These are phyloP conservation scores for Oryza nivara DNA, from an alignment of 176 grass and related monocot genomes.

Conservation along the genomic window DNA sequence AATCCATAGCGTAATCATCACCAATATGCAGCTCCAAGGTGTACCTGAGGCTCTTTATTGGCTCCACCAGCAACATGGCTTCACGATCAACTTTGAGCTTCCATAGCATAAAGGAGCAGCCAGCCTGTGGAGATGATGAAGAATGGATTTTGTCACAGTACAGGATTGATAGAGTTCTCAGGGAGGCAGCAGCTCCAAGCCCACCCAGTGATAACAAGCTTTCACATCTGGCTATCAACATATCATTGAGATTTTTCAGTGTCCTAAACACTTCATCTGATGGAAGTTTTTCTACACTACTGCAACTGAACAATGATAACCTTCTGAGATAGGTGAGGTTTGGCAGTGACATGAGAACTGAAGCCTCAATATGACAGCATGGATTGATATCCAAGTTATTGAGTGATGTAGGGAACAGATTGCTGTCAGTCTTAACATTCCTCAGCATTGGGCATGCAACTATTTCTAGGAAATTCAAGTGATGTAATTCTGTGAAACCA, in stretches of 20 bases:
- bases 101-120: background rate
- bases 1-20: slow-evolving; percentile 16
- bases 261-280: slow-evolving; percentile 31
- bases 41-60: slow-evolving; percentile 42
- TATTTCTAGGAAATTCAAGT: slow-evolving; percentile 19
- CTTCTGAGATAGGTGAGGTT: slow-evolving; percentile 9
- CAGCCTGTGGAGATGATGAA: background rate
- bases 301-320: slow-evolving; percentile 11
- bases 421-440: background rate
- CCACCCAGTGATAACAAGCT: slow-evolving; percentile 36
- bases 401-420: slow-evolving; percentile 30
- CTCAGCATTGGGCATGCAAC: slow-evolving; percentile 15
- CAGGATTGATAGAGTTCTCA: slow-evolving; percentile 27
- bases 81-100: slow-evolving; percentile 25
- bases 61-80: slow-evolving; percentile 32
- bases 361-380: slow-evolving; percentile 14
- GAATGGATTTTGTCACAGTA: slow-evolving; percentile 16
- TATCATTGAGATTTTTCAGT: slow-evolving; percentile 1
- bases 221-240: slow-evolving; percentile 4
- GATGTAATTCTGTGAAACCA: slow-evolving; percentile 11
- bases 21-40: background rate
- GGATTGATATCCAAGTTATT: slow-evolving; percentile 1
- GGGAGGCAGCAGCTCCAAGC: slow-evolving; percentile 19
- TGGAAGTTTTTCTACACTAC: slow-evolving; percentile 13
- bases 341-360: slow-evolving; percentile 10